Conservation (phyloP, 192 early-diverging fungal species). For the Radiomyces spectabilis region DNA sequence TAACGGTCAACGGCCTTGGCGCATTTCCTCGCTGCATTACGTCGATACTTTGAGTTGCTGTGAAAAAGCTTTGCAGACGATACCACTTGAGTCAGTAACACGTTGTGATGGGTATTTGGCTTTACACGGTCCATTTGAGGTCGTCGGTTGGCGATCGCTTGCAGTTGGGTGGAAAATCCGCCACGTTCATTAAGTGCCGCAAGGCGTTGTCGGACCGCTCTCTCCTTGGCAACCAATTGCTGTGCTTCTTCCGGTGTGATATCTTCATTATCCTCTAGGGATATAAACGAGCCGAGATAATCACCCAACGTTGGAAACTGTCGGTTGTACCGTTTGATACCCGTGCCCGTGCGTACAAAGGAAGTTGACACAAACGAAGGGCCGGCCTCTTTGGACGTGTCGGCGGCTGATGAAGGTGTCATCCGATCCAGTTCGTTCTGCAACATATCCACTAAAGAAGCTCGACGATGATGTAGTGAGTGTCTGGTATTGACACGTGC, state of each 20-base stretch:
- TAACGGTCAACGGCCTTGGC: constrained; percentile 44
- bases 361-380: not conserved
- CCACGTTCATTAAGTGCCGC: constrained; percentile 34
- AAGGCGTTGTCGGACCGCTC: constrained; percentile 34
- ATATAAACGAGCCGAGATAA: constrained; percentile 48
- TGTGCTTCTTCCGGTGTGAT: constrained; percentile 39
- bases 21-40: constrained; percentile 36
- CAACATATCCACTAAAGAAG: constrained; percentile 27
- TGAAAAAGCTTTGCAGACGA: constrained; percentile 30
- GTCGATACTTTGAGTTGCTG: constrained; percentile 29
- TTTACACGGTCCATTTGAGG: constrained; percentile 25
- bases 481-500: constrained; percentile 35
- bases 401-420: constrained; percentile 2
- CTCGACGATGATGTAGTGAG: constrained; percentile 31
- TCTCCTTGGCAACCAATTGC: constrained; percentile 27
- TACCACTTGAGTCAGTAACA: constrained; percentile 32
- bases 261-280: constrained; percentile 53
- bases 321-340: constrained; percentile 12
- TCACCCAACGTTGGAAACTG: constrained; percentile 32
- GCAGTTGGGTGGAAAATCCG: constrained; percentile 30
- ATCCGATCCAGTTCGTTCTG: constrained; percentile 2
- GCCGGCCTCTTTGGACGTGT: not conserved
- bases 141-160: constrained; percentile 15
- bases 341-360: constrained; percentile 10
- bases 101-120: constrained; percentile 30